phyloP scores from a whole-genome alignment of 306 rosid species.

The Acacia crassicarpa region DNA sequence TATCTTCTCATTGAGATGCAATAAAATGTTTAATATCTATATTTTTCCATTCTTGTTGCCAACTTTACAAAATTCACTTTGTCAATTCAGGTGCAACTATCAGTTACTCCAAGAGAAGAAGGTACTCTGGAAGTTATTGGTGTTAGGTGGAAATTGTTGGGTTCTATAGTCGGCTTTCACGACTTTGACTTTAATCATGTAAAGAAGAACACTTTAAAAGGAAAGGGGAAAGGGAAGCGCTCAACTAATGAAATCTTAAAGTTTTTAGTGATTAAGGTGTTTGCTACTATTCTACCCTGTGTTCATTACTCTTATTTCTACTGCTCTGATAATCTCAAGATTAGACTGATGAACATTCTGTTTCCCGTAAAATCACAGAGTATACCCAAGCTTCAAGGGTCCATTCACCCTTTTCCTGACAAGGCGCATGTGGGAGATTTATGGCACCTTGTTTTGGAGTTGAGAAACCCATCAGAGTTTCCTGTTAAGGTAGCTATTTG shows the following conservation, averaged over 20 bases:
- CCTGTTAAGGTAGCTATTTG: slow-evolving; percentile 67
- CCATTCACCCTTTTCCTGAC: slow-evolving; percentile 62
- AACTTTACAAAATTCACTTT: slow-evolving; percentile 23
- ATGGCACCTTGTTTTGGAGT: slow-evolving; percentile 70
- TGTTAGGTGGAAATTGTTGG: slow-evolving; percentile 85
- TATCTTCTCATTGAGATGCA: not conserved
- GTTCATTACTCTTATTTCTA: slow-evolving; percentile 14
- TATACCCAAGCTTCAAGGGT: slow-evolving; percentile 86
- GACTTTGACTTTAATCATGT: slow-evolving; percentile 60
- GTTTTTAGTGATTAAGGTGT: slow-evolving; percentile 87
- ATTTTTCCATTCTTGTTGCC: slow-evolving; percentile 11
- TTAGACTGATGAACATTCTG: slow-evolving; percentile 31
- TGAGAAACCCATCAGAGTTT: slow-evolving; percentile 76
- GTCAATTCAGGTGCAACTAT: slow-evolving; percentile 74
- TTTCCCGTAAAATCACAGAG: slow-evolving; percentile 52
- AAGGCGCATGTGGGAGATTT: slow-evolving; percentile 82
- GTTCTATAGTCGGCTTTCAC: slow-evolving; percentile 71
- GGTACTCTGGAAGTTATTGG: slow-evolving; percentile 85
- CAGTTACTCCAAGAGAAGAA: slow-evolving; percentile 75
- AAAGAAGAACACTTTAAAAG: slow-evolving; percentile 59
- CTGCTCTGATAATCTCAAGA: not conserved
- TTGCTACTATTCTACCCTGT: slow-evolving; percentile 19
- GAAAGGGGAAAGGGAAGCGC: slow-evolving; percentile 53
- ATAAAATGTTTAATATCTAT: not conserved
- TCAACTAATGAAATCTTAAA: slow-evolving; percentile 58